Evolutionary conservation across 192 early-diverging fungal species (phyloP).

Genomic region (Phlyctochytrium arcticum): DNA sequence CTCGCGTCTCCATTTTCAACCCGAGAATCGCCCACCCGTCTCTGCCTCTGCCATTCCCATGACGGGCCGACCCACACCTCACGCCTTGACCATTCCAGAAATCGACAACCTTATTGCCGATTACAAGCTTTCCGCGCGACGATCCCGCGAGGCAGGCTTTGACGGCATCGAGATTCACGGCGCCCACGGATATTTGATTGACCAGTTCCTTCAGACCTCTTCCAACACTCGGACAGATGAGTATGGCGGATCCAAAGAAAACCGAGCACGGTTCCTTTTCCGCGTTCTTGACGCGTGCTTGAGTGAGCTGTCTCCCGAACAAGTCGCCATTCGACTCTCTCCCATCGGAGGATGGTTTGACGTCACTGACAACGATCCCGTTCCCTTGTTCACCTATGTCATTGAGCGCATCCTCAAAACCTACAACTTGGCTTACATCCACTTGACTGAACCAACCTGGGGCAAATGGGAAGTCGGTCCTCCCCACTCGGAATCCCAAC

Average conservation of each 20-base stretch:
- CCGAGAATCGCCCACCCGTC: conserved; percentile 31
- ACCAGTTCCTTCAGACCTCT: conserved; percentile 77
- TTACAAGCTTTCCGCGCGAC: conserved; percentile 63
- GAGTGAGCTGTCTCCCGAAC: conserved; percentile 21
- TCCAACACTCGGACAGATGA: conserved; percentile 82
- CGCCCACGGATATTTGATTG: conserved; percentile 88
- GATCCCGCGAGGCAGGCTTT: conserved; percentile 76
- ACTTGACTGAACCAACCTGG: conserved; percentile 28
- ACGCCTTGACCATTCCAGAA: conserved; percentile 59
- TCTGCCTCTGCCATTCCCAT: conserved; percentile 27
- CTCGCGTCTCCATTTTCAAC: conserved; percentile 28
- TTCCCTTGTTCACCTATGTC: conserved; percentile 24
- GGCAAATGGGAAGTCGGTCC: conserved; percentile 18
- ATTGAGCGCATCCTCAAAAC: neutral
- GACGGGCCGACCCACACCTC: conserved; percentile 34
- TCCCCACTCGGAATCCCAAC: conserved; percentile 17
- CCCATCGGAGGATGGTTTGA: conserved; percentile 24
- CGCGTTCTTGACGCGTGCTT: conserved; percentile 29
- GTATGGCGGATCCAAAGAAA: conserved; percentile 87
- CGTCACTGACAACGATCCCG: conserved; percentile 3
- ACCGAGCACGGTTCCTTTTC: conserved; percentile 56
- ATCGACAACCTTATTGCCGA: conserved; percentile 60
- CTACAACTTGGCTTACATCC: conserved; percentile 36
- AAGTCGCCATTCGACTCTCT: conserved; percentile 39
- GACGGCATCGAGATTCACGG: conserved; percentile 70